Conservation (phyloP, 2,329 filamentous ascomycete genomes). For the Scedosporium boydii region DNA sequence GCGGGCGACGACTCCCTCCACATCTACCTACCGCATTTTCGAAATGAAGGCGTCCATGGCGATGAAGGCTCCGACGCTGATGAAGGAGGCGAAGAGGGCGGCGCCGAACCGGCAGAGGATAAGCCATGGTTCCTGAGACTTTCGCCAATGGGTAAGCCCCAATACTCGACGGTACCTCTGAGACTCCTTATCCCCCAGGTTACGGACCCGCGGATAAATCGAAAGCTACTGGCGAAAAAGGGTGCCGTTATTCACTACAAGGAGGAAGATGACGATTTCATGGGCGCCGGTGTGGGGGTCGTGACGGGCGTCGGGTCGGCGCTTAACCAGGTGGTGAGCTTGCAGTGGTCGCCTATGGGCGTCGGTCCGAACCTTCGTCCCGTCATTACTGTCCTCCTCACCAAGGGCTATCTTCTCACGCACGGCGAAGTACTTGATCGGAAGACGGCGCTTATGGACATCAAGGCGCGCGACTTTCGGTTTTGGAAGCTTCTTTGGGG, state of each 20-base stretch:
- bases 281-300: slow-evolving; percentile 34
- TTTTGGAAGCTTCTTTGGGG: slow-evolving; percentile 48
- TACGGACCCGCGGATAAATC: slow-evolving; percentile 6
- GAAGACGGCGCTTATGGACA: slow-evolving; percentile 13
- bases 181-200: slow-evolving; percentile 10
- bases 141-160: slow-evolving; percentile 1
- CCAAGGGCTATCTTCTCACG: slow-evolving; percentile 37
- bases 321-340: slow-evolving; percentile 42
- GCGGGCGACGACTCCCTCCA: slow-evolving; percentile 46
- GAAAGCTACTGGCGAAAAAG: slow-evolving; percentile 9
- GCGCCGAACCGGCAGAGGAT: neutral
- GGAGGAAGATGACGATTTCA: slow-evolving; percentile 17
- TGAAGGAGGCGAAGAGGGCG: neutral
- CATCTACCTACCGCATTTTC: slow-evolving; percentile 36
- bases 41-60: slow-evolving; percentile 2
- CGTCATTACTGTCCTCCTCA: slow-evolving; percentile 40
- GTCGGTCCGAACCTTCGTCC: slow-evolving; percentile 45
- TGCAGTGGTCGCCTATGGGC: slow-evolving; percentile 50
- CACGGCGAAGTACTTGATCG: slow-evolving; percentile 35
- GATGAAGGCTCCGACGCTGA: neutral
- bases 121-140: slow-evolving; percentile 4
- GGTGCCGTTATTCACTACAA: slow-evolving; percentile 10
- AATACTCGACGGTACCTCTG: slow-evolving; percentile 10
- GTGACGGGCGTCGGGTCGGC: slow-evolving; percentile 39
- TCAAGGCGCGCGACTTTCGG: slow-evolving; percentile 30